Conservation (phyloP, 495 filamentous ascomycete genomes). For the Hyphodiscus hymeniophilus region DNA sequence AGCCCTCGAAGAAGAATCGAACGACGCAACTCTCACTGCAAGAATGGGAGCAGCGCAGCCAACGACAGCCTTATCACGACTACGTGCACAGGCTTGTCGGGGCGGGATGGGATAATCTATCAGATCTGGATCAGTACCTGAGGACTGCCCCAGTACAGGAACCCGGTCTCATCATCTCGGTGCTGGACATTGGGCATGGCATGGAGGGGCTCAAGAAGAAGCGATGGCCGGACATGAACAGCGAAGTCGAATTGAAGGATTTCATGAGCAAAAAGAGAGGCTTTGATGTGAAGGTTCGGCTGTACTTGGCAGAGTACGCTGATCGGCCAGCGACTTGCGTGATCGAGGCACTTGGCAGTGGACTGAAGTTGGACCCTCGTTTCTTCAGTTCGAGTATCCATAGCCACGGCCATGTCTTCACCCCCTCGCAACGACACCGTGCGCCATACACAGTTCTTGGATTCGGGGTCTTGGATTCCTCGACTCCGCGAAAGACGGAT, state of each 20-base stretch:
- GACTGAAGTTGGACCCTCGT: slow-evolving; percentile 19
- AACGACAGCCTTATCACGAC: slow-evolving; percentile 19
- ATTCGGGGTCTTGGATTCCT: slow-evolving; percentile 15
- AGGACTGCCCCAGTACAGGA: slow-evolving; percentile 1
- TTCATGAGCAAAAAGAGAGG: slow-evolving; percentile 9
- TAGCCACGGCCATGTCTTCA: slow-evolving; percentile 15
- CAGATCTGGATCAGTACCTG: slow-evolving; percentile 18
- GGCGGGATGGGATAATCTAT: slow-evolving; percentile 24
- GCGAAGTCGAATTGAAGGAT: slow-evolving; percentile 5
- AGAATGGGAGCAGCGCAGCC: slow-evolving; percentile 7
- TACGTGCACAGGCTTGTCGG: slow-evolving; percentile 19
- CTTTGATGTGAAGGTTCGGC: slow-evolving; percentile 11
- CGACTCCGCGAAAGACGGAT: slow-evolving; percentile 9
- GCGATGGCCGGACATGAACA: slow-evolving; percentile 17
- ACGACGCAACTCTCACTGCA: slow-evolving; percentile 6
- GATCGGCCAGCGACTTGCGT: slow-evolving; percentile 10
- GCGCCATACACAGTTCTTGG: slow-evolving; percentile 19
- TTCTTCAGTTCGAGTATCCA: slow-evolving; percentile 23
- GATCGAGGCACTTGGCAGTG: slow-evolving; percentile 20
- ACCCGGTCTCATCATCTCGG: slow-evolving; percentile 15
- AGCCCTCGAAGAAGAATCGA: neutral
- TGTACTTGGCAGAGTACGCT: slow-evolving; percentile 20
- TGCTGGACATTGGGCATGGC: slow-evolving; percentile 18
- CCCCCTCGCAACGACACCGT: slow-evolving; percentile 19
- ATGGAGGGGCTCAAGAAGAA: neutral